Evolutionary conservation across 768 basidiomycete genomes (phyloP).

Genomic region (Russula lepida): DNA sequence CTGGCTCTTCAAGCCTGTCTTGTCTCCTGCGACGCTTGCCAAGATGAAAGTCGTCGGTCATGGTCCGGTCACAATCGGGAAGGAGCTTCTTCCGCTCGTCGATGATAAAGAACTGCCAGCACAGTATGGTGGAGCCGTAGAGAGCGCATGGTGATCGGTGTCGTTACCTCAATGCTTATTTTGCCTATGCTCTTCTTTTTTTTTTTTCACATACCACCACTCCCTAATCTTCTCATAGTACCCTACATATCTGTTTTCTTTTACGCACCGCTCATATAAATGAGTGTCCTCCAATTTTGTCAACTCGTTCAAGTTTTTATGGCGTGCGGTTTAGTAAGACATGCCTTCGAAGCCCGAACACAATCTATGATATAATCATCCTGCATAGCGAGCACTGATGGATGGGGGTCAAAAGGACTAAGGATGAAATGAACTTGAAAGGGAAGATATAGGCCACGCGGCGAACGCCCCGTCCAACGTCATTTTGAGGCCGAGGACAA

Average conservation of each 20-base stretch:
- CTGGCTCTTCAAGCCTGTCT: conserved; percentile 70
- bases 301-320: background rate
- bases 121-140: conserved; percentile 61
- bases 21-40: conserved; percentile 63
- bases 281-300: background rate
- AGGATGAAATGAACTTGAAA: no score
- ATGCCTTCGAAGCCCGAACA: background rate
- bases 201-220: background rate
- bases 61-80: conserved; percentile 48
- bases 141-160: conserved; percentile 37
- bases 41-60: conserved; percentile 76
- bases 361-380: background rate
- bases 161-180: background rate
- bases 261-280: background rate
- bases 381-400: background rate
- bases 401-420: no score
- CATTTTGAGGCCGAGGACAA: no score
- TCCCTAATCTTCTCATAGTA: background rate
- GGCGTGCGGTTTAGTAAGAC: background rate
- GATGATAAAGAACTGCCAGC: conserved; percentile 51
- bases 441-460: no score
- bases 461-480: no score
- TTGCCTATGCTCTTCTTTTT: background rate
- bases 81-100: conserved; percentile 52
- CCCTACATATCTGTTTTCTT: background rate